Evolutionary conservation across 805 yeast genomes (phyloP).

Genomic region (Ogataea paraovalis): DNA sequence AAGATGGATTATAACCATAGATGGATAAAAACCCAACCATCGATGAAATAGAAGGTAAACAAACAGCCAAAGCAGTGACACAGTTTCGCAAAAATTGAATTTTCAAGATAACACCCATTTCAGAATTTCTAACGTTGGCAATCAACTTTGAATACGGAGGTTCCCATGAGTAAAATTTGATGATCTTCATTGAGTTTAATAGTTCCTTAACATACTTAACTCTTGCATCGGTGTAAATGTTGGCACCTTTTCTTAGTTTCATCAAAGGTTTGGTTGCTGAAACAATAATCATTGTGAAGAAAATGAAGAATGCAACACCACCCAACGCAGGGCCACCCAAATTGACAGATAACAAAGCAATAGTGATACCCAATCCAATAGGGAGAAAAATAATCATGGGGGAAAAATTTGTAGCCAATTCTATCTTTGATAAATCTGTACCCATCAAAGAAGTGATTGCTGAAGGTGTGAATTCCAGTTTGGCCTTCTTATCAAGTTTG

Average conservation of each 20-base stretch:
- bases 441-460: constrained; percentile 74
- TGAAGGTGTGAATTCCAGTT: constrained; percentile 59
- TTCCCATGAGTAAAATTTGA: constrained; percentile 92
- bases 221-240: constrained; percentile 68
- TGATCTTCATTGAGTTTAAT: constrained; percentile 69
- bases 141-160: constrained; percentile 62
- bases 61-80: constrained; percentile 60
- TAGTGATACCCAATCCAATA: constrained; percentile 55
- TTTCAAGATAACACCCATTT: constrained; percentile 55
- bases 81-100: constrained; percentile 64
- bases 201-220: constrained; percentile 76
- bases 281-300: constrained; percentile 48
- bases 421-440: constrained; percentile 78
- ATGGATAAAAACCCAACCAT: constrained; percentile 49
- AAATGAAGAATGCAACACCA: constrained; percentile 56
- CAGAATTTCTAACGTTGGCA: constrained; percentile 51
- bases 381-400: constrained; percentile 65
- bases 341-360: constrained; percentile 60
- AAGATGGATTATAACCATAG: constrained; percentile 32
- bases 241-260: constrained; percentile 51
- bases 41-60: constrained; percentile 69
- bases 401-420: constrained; percentile 67
- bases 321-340: constrained; percentile 71
- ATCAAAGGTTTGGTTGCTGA: constrained; percentile 49
- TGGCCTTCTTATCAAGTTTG: constrained; percentile 52